Base-by-base conservation (phyloP, 768 basidiomycete species). In the Phylloporus arenicola region DNA sequence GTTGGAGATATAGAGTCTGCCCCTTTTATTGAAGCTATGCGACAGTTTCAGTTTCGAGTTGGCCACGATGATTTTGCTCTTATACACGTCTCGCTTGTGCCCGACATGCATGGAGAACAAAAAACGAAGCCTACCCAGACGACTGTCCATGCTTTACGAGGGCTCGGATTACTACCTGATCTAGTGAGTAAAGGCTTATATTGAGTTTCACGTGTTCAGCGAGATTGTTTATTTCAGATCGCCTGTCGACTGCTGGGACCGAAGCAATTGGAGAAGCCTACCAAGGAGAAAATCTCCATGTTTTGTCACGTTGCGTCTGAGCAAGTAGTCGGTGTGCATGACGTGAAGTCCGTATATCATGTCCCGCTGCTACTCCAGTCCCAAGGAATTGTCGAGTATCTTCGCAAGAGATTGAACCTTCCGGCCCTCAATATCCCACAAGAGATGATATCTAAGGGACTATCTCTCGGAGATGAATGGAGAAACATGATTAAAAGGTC, bases 41-140 rank as follows among this genome's bases (percentile, higher is more conserved):
- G 95, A n/a, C 95, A 99, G 68, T 99, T 99, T 78, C 95, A 99
- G 65, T 97, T 97, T 76, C 86, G 95, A 49, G 94, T 98, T 19
- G 94, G 95, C 16, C 81, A 88, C 64, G 90, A 92, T 51, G 97
- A 98, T 71, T 97, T 97, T 65, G 94, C 95, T 0, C 82, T 98
- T 48, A 85, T 98, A 52, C 94, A 97, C 58, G 95, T 99, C 43
- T 94, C 92, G 6, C 83, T 99, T 27, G 92, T 99, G n/a, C 95
- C 95, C 16, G 92, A 96, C 62, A 91, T 99, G 78, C 92, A 96
- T 47, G 95, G 95, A 49, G 95, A 99, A 68, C 95, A 97, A 64
- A 99, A 99, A 72, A 99, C 95, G 8, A 99, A 99, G 66, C 95
- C 95, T 1, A 99, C 95, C 0, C 95, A 99, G 68, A 95, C 94